phyloP scores from a whole-genome alignment of 2,329 filamentous ascomycete species.

The Domatiomyces catenatus region DNA sequence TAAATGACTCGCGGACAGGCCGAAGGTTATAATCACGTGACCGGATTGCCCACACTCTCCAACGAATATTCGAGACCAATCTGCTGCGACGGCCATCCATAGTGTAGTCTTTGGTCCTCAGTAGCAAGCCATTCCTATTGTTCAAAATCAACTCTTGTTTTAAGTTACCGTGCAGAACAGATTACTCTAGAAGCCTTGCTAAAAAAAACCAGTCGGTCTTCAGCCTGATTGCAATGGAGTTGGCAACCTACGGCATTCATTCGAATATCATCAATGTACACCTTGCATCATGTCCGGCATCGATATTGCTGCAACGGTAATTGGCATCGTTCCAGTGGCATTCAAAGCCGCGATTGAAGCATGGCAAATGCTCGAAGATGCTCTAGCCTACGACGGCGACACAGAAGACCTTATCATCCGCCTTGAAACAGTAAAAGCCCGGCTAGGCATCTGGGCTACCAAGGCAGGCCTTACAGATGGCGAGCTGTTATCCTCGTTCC shows the following conservation, averaged over 20 bases:
- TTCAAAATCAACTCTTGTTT: too few species aligned
- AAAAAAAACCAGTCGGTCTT: too few species aligned
- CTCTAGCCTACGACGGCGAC: background rate
- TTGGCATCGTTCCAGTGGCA: constrained; percentile 11
- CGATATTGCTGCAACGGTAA: constrained; percentile 12
- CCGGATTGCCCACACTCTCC: too few species aligned
- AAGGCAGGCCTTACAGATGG: constrained; percentile 1
- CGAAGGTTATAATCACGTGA: too few species aligned
- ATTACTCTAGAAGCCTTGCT: too few species aligned
- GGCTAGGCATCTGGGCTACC: constrained; percentile 1
- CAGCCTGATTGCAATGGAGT: too few species aligned
- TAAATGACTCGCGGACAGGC: background rate
- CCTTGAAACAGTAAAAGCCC: constrained; percentile 1
- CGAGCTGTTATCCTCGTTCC: background rate
- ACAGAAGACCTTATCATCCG: constrained; percentile 1
- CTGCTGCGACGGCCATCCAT: too few species aligned
- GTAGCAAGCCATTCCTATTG: too few species aligned
- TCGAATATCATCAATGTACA: background rate
- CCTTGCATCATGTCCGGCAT: constrained; percentile 9
- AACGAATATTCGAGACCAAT: too few species aligned
- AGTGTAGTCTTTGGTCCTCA: too few species aligned
- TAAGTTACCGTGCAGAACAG: too few species aligned
- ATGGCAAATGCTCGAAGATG: background rate
- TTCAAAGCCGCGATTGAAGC: constrained; percentile 1
- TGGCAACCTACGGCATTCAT: too few species aligned